These are phyloP conservation scores for Multifurca ochricompacta DNA, from an alignment of 768 basidiomycete species.

Conservation along the genomic window DNA sequence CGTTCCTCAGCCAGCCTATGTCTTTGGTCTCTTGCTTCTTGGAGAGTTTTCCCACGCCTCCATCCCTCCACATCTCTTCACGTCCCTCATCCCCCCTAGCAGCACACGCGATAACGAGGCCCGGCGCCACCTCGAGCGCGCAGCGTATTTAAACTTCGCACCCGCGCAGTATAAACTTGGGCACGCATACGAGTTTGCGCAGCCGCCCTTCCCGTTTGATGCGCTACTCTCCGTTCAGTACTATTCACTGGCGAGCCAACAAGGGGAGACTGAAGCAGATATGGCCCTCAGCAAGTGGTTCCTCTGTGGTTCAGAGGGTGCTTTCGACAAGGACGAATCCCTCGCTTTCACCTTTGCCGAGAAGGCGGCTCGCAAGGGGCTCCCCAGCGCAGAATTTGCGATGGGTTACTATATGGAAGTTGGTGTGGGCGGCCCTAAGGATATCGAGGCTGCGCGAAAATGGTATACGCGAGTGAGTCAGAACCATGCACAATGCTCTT, in stretches of 20 bases:
- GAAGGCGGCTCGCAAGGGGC: slow-evolving; percentile 67
- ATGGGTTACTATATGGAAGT: slow-evolving; percentile 95
- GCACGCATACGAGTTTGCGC: slow-evolving; percentile 86
- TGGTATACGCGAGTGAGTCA: slow-evolving; percentile 68
- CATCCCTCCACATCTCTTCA: slow-evolving; percentile 43
- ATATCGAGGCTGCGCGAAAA: slow-evolving; percentile 52
- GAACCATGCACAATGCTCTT: not conserved
- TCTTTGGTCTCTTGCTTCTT: slow-evolving; percentile 80
- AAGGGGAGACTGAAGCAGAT: slow-evolving; percentile 87
- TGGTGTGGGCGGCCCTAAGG: slow-evolving; percentile 70
- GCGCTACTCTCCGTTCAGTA: slow-evolving; percentile 86
- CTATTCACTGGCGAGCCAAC: slow-evolving; percentile 74
- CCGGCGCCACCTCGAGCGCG: slow-evolving; percentile 67
- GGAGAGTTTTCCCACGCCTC: slow-evolving; percentile 69
- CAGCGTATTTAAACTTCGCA: slow-evolving; percentile 77
- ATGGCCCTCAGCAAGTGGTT: slow-evolving; percentile 99
- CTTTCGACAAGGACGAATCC: slow-evolving; percentile 80
- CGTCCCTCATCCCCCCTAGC: slow-evolving; percentile 47
- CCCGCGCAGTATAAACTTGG: slow-evolving; percentile 92
- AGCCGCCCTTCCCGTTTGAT: slow-evolving; percentile 79
- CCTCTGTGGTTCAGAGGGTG: slow-evolving; percentile 70
- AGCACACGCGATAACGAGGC: slow-evolving; percentile 50
- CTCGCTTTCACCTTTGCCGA: slow-evolving; percentile 87
- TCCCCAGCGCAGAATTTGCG: slow-evolving; percentile 85
- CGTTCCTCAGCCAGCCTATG: slow-evolving; percentile 84